Conservation (phyloP, 2,329 filamentous ascomycete genomes). For the Xylariaceae sp. region DNA sequence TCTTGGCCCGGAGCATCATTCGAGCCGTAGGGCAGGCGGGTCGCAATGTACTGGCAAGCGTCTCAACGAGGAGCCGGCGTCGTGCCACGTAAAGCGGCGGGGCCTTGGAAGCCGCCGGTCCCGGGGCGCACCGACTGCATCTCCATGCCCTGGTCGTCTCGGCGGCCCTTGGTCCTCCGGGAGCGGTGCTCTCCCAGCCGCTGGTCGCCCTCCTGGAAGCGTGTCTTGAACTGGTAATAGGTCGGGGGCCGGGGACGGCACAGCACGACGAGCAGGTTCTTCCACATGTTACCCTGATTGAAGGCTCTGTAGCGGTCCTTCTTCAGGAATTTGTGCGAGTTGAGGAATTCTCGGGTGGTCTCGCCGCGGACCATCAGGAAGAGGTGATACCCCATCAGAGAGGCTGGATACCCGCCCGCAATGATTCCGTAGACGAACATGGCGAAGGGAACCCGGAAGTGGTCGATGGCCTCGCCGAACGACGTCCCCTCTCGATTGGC, state of each 20-base stretch:
- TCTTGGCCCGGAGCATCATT: no score
- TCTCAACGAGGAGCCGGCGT: not conserved
- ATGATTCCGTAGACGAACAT: slow-evolving; percentile 79
- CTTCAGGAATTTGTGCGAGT: slow-evolving; percentile 90
- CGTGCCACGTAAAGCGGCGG: slow-evolving; percentile 32
- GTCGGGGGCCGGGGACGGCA: slow-evolving; percentile 78
- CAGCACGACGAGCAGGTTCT: slow-evolving; percentile 76
- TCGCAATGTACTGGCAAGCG: no score
- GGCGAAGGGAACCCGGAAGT: slow-evolving; percentile 75
- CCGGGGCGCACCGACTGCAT: slow-evolving; percentile 58
- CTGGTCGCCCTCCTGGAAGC: slow-evolving; percentile 75
- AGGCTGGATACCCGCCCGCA: slow-evolving; percentile 70
- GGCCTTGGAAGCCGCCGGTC: slow-evolving; percentile 45
- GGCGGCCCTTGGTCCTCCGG: slow-evolving; percentile 42
- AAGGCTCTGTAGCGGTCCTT: slow-evolving; percentile 88
- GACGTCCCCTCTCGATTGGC: slow-evolving; percentile 53
- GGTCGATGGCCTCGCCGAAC: slow-evolving; percentile 60
- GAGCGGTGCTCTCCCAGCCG: slow-evolving; percentile 59
- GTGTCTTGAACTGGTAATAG: slow-evolving; percentile 78
- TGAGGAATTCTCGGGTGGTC: slow-evolving; percentile 92
- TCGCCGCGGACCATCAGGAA: slow-evolving; percentile 88
- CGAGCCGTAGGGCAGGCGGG: no score
- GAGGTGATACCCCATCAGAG: slow-evolving; percentile 80
- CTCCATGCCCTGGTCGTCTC: slow-evolving; percentile 54
- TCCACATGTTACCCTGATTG: slow-evolving; percentile 64